Evolutionary conservation across 2,329 filamentous ascomycete species (phyloP), one percentile per base, ranked within the genome.

Genomic region (Talaromyces rugulosus): DNA sequence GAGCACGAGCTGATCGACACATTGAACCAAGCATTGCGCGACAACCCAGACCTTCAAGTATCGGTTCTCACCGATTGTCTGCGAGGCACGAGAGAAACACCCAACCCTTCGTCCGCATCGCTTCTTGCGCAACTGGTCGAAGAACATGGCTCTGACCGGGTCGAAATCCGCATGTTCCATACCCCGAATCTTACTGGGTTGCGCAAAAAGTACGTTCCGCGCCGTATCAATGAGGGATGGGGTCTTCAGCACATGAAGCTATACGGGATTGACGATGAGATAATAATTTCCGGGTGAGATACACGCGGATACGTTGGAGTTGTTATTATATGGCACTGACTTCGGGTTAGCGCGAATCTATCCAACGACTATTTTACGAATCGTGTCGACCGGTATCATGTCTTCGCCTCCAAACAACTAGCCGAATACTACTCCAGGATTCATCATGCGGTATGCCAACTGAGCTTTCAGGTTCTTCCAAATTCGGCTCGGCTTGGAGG

Each of bases 201-300:
- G 62, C 86, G 89, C 57, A 98, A 98, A 78, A 87, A 88, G 70
- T 81, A 90, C 67, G 86, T 98, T 2, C 95, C 95, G 0, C 91
- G 87, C 72, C 85, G 95, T 23, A 94, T 99, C 73, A 99, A 99
- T 68, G 95, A 99, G 78, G 95, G 95, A 18, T 99, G 95, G 95
- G 95, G 95, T 1, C 78, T 99, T 64, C 95, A 99, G 74, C 95
- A 99, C 73, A 99, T 99, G 94, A 99, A 99, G 82, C 82, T 99
- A 0, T 99, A 99, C 69, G 95, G 95, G 0, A 81, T 96, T 27
- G 95, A 99, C 69, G 92, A 99, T 71, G 92, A 96, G 75, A 89
- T 99, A 62, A 94, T 99, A 66, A 86, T 99, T 69, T 96, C 93
- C 7, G 93, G 92, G 86, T 91, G 83, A 65, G 80, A 60, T 57